Percentiles rank a stretch among this genome's conserved stretches.
Evolutionary conservation across 306 rosid species (phyloP).

Genomic region (Potentilla sterilis): DNA sequence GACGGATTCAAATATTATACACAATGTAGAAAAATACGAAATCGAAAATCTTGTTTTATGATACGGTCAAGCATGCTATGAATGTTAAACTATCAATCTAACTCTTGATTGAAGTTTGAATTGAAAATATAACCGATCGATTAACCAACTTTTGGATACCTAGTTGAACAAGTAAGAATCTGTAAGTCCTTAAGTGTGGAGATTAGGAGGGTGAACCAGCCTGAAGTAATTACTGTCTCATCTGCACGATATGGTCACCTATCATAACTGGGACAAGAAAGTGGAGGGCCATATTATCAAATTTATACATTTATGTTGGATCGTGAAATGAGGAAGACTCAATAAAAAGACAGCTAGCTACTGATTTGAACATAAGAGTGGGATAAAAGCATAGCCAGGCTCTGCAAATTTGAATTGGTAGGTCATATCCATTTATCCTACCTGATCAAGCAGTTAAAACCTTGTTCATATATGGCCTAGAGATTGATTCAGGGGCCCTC

Average conservation of each 20-base stretch:
- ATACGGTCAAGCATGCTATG: too few species aligned
- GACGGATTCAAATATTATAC: too few species aligned
- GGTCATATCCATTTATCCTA: constrained; percentile 8
- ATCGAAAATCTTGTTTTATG: too few species aligned
- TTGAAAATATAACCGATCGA: neutral
- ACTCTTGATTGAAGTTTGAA: neutral
- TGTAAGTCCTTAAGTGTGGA: neutral
- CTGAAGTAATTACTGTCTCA: constrained; percentile 3
- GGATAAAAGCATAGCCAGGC: neutral
- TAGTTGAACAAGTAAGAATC: neutral
- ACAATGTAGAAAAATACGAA: too few species aligned
- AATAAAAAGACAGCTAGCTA: neutral
- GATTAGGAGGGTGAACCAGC: constrained; percentile 1
- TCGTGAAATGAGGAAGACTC: neutral
- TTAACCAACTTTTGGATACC: neutral
- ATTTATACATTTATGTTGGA: neutral
- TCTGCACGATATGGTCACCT: constrained; percentile 2
- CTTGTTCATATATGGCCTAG: constrained; percentile 20
- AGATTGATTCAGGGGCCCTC: constrained; percentile 4
- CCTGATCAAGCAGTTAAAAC: constrained; percentile 15
- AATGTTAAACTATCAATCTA: too few species aligned
- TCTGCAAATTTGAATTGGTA: neutral
- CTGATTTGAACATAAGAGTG: neutral
- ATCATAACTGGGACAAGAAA: constrained; percentile 19
- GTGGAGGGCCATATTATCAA: constrained; percentile 27